These are phyloP conservation scores for Phytophthora megakarya DNA, from an alignment of 352 stramenopile species.

Conservation along the genomic window DNA sequence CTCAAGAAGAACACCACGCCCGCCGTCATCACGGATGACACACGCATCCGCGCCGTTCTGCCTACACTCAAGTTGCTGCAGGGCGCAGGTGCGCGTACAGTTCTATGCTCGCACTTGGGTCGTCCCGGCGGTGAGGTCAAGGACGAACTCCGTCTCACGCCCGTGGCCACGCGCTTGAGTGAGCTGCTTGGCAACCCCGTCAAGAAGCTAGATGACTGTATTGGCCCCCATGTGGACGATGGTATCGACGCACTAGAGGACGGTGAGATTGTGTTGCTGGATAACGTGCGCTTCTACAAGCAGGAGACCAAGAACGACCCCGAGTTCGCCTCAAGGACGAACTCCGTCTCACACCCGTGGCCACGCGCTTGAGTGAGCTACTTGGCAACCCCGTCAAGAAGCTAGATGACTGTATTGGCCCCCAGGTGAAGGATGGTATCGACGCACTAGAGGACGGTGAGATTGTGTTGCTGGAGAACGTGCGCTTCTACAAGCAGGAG, in stretches of 20 bases:
- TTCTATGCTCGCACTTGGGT: slow-evolving; percentile 97
- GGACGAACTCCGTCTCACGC: slow-evolving; percentile 83
- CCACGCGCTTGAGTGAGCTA: slow-evolving; percentile 92
- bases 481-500: slow-evolving; percentile 98
- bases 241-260: slow-evolving; percentile 85
- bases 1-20: slow-evolving; percentile 91
- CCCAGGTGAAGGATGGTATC: slow-evolving; percentile 86
- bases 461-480: slow-evolving; percentile 93
- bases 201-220: slow-evolving; percentile 95
- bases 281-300: slow-evolving; percentile 98
- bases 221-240: slow-evolving; percentile 89
- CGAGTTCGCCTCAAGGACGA: slow-evolving; percentile 93
- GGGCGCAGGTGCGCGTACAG: slow-evolving; percentile 94
- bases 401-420: slow-evolving; percentile 95
- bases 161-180: slow-evolving; percentile 92
- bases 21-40: slow-evolving; percentile 95
- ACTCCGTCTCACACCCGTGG: slow-evolving; percentile 92
- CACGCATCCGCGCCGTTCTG: slow-evolving; percentile 95
- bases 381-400: slow-evolving; percentile 93
- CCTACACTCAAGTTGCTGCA: slow-evolving; percentile 94
- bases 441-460: slow-evolving; percentile 89
- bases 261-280: slow-evolving; percentile 93
- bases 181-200: slow-evolving; percentile 93
- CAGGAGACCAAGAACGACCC: slow-evolving; percentile 97
- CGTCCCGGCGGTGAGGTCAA: slow-evolving; percentile 93